Conservation (phyloP, 805 yeast genomes). For the Saccharomycopsis oosterbeekiorum region DNA sequence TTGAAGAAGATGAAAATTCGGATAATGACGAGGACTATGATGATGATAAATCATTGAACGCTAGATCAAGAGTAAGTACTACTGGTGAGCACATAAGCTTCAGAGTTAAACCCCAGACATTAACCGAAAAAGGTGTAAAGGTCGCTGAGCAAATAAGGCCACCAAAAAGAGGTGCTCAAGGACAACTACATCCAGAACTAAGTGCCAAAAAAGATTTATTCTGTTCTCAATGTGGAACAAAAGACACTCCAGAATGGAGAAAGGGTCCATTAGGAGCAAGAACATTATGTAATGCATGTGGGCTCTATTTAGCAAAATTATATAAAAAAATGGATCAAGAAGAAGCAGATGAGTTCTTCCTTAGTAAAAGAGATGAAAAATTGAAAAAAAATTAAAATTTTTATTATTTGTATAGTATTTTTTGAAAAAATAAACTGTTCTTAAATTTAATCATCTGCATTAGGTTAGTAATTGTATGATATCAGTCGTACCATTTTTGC, state of each 20-base stretch:
- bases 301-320: conserved; percentile 60
- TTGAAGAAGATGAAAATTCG: background rate
- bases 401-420: too few relatives aligned
- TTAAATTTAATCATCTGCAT: too few relatives aligned
- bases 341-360: conserved; percentile 29
- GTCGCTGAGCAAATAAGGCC: conserved; percentile 3
- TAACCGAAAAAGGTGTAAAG: background rate
- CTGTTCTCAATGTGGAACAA: conserved; percentile 65
- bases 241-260: conserved; percentile 88
- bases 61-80: background rate
- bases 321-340: conserved; percentile 34
- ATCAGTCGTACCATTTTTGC: too few relatives aligned
- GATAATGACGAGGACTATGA: background rate
- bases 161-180: conserved; percentile 22
- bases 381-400: background rate
- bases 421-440: too few relatives aligned
- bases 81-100: conserved; percentile 2
- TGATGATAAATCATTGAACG: background rate
- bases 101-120: conserved; percentile 9
- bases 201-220: conserved; percentile 21
- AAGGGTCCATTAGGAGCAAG: conserved; percentile 78
- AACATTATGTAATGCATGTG: conserved; percentile 89
- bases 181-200: conserved; percentile 28
- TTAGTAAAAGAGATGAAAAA: conserved; percentile 9
- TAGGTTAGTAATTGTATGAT: too few relatives aligned